These are phyloP conservation scores for Jasminum sambac DNA, from an alignment of 257 asterid genomes.

Conservation along the genomic window DNA sequence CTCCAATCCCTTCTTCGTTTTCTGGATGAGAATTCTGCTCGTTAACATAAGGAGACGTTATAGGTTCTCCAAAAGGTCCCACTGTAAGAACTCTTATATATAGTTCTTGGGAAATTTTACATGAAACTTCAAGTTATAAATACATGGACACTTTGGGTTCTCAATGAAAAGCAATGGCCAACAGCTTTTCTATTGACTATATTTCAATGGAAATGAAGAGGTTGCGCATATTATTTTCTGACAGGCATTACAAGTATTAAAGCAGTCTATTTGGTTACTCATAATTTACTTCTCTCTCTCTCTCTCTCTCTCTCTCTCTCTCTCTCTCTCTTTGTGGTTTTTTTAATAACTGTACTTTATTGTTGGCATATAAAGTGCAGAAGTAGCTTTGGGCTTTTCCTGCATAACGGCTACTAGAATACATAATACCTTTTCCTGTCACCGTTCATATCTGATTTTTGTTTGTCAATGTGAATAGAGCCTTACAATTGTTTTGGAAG, in stretches of 20 bases:
- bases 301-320: no score
- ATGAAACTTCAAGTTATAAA: neutral
- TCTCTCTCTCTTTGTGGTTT: no score
- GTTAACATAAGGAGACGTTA: constrained; percentile 11
- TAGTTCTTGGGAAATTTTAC: neutral
- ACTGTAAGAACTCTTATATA: no score
- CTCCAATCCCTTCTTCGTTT: neutral
- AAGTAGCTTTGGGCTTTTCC: neutral
- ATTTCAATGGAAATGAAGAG: constrained; percentile 11
- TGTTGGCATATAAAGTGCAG: constrained; percentile 8
- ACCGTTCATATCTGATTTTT: constrained; percentile 35
- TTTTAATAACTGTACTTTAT: no score
- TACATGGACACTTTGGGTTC: constrained; percentile 20
- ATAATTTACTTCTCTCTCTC: no score
- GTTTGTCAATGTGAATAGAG: constrained; percentile 49
- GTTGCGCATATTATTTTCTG: constrained; percentile 7
- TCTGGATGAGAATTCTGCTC: neutral
- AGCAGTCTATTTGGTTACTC: constrained; percentile 3
- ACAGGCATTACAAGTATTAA: no score
- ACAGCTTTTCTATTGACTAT: constrained; percentile 5
- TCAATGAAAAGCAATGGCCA: constrained; percentile 12
- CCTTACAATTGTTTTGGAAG: constrained; percentile 62
- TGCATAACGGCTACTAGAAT: neutral
- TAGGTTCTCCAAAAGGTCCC: neutral
- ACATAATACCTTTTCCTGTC: constrained; percentile 16